Percentiles rank a stretch among this genome's conserved stretches.
Evolutionary conservation across 2,329 filamentous ascomycete genomes (phyloP).

Genomic region (Fusarium torreyae): DNA sequence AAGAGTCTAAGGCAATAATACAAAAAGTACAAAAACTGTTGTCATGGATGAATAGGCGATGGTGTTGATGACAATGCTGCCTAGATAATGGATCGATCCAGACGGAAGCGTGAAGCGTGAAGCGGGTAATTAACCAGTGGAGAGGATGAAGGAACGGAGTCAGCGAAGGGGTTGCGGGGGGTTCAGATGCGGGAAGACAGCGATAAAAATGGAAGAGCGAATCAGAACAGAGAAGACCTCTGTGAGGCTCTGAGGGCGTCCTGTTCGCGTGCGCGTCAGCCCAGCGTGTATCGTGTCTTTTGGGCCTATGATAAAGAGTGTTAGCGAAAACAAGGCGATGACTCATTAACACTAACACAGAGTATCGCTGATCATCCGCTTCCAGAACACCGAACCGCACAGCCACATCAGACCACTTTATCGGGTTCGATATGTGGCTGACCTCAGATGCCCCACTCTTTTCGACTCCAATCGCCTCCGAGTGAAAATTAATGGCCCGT

Average conservation of each 20-base stretch:
- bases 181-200: conserved; percentile 23
- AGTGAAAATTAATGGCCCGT: conserved; percentile 46
- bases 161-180: conserved; percentile 42
- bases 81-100: conserved; percentile 37
- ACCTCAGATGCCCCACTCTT: conserved; percentile 18
- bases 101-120: conserved; percentile 40
- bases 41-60: conserved; percentile 27
- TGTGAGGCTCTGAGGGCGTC: conserved; percentile 29
- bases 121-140: conserved; percentile 43
- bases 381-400: not conserved
- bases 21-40: not conserved
- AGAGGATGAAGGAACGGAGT: conserved; percentile 47
- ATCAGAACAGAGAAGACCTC: conserved; percentile 8
- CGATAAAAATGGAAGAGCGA: conserved; percentile 28
- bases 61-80: conserved; percentile 40
- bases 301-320: conserved; percentile 9
- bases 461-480: conserved; percentile 32
- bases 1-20: conserved; percentile 1
- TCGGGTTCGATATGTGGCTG: conserved; percentile 21
- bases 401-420: conserved; percentile 23
- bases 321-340: conserved; percentile 1
- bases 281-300: conserved; percentile 23
- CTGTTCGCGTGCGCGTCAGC: conserved; percentile 36
- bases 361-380: not conserved
- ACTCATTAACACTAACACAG: not conserved